Percentiles rank a stretch among this genome's conserved stretches.
These are phyloP conservation scores for Santalum album DNA, from an alignment of 164 flowering plant genomes.

Conservation along the genomic window DNA sequence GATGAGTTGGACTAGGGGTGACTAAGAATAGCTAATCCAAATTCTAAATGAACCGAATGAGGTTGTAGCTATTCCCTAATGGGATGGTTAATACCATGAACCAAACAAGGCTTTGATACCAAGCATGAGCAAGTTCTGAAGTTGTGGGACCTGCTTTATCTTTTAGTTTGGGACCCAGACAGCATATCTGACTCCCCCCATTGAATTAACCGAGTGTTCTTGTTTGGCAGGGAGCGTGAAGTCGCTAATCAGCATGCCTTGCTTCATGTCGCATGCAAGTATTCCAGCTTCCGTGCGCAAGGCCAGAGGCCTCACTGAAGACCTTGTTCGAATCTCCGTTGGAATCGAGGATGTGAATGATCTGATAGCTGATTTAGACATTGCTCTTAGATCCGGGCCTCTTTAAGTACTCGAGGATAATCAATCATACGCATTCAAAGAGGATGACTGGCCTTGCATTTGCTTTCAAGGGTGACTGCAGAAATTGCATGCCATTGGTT, in stretches of 20 bases:
- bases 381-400: conserved; percentile 74
- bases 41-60: too few relatives aligned
- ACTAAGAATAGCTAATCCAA: too few relatives aligned
- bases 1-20: too few relatives aligned
- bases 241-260: conserved; percentile 95
- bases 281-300: conserved; percentile 85
- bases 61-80: too few relatives aligned
- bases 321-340: conserved; percentile 90
- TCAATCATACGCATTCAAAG: neutral
- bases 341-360: conserved; percentile 93
- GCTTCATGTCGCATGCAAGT: conserved; percentile 98
- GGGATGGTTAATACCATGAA: too few relatives aligned
- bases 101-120: too few relatives aligned
- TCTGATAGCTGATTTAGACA: conserved; percentile 80
- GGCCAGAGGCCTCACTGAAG: conserved; percentile 86
- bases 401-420: conserved; percentile 10
- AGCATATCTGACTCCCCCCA: neutral
- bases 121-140: too few relatives aligned
- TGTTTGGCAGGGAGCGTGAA: conserved; percentile 74
- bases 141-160: neutral
- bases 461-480: neutral
- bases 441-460: neutral
- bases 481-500: too few relatives aligned
- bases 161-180: neutral
- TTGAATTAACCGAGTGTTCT: neutral